phyloP scores from a whole-genome alignment of 352 stramenopile species.

The Phytopythium delawarense region DNA sequence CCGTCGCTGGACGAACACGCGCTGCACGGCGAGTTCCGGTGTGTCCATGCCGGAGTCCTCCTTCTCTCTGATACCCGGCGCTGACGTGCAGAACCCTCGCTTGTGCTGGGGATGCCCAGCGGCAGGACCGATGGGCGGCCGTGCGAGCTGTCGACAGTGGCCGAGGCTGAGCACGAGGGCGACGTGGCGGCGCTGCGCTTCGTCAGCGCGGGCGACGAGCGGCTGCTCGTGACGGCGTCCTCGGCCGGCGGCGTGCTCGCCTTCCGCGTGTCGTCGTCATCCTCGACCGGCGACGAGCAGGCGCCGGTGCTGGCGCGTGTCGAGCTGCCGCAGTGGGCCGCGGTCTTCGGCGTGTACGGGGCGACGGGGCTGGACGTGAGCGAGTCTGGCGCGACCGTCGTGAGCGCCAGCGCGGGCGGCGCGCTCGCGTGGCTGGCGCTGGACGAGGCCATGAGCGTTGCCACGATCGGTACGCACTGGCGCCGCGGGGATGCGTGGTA shows the following conservation, averaged over 20 bases:
- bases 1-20: constrained; percentile 37
- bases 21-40: constrained; percentile 43
- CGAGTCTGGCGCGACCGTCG: constrained; percentile 37
- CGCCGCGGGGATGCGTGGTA: too few species aligned
- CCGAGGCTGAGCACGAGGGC: constrained; percentile 39
- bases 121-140: neutral
- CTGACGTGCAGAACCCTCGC: too few species aligned
- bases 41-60: constrained; percentile 6
- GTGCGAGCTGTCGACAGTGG: constrained; percentile 41
- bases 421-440: constrained; percentile 67
- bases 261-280: constrained; percentile 27
- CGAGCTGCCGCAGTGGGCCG: constrained; percentile 55
- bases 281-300: constrained; percentile 9
- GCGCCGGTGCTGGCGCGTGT: constrained; percentile 10
- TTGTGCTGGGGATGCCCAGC: neutral
- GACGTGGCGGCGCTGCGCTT: constrained; percentile 68
- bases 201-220: constrained; percentile 32
- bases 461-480: constrained; percentile 39
- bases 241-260: constrained; percentile 46
- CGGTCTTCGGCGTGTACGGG: constrained; percentile 33
- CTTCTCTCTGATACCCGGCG: neutral
- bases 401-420: constrained; percentile 48
- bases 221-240: constrained; percentile 58
- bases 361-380: constrained; percentile 61
- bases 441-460: constrained; percentile 39